Evolutionary conservation across 140 eudicot species (phyloP), one percentile per base, ranked within the genome.

Genomic region (Anethum foeniculum): DNA sequence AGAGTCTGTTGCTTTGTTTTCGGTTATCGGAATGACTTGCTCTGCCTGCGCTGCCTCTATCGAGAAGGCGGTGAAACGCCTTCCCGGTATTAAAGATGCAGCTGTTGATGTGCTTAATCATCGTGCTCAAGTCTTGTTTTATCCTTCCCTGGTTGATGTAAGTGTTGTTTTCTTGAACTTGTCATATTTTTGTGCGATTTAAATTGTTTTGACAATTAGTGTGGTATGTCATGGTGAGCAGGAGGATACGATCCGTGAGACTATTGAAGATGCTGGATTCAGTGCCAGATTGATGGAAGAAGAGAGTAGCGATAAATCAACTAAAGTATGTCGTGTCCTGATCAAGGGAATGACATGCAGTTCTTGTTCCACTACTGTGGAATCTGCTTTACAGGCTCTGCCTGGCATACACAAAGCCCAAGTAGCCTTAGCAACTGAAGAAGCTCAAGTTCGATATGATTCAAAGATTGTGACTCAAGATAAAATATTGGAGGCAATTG

Each of bases 31-130:
- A 44, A 96, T 96, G 98, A 93, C 91, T 14, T 96, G 98, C 83
- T 86, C 99, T 12, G 99, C 98, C 34, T 96, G 98, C 79, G 98
- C 98, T 14, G 98, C 91, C 5, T 93, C 96, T 14, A 96, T 96
- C 41, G 99, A 93, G 84, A 96, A 93, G 90, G 97, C 96, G 54
- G 91, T 96, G 72, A 93, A 93, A 72, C 89, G 98, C 64, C 91
- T 96, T 48, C 96, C 92, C 18, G 98, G 98, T 4, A 93, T 96
- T 81, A 87, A 78, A 69, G 98, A 93, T 58, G 98, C 98, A 14
- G 92, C 84, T 65, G 97, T 93, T 69, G 99, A 92, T 78, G 97
- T 93, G 51, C 60, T 96, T 84, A 93, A 92, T 51, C 86, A 88
- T 75, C 85, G 92, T 34, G 97, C 92, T 39, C 97, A 89, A 69